Evolutionary conservation across 768 basidiomycete genomes (phyloP).

Genomic region (Mycena belliarum): DNA sequence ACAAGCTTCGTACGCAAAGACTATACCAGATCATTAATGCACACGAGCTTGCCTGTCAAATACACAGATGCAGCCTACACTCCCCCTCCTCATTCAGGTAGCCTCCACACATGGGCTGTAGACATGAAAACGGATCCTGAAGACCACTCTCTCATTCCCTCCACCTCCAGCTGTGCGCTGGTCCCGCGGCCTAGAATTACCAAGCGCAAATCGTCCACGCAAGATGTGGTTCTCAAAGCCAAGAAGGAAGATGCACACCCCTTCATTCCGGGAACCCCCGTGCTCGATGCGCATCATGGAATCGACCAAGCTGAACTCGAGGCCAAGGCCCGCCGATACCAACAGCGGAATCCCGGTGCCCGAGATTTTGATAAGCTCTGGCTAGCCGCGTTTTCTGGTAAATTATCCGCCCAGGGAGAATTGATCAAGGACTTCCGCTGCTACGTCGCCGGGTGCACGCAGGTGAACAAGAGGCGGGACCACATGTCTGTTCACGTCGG

Average conservation of each 20-base stretch:
- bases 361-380: slow-evolving; percentile 64
- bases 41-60: background rate
- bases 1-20: background rate
- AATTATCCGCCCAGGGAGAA: slow-evolving; percentile 58
- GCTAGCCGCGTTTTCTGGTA: slow-evolving; percentile 69
- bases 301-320: slow-evolving; percentile 55
- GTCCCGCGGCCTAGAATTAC: slow-evolving; percentile 14
- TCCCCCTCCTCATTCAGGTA: too few relatives aligned
- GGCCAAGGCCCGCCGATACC: slow-evolving; percentile 55
- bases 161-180: too few relatives aligned
- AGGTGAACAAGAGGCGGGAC: slow-evolving; percentile 71
- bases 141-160: too few relatives aligned
- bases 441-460: slow-evolving; percentile 65
- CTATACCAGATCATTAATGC: background rate
- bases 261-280: slow-evolving; percentile 48
- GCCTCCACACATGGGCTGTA: too few relatives aligned
- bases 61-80: background rate
- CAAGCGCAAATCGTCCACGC: slow-evolving; percentile 21
- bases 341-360: slow-evolving; percentile 48
- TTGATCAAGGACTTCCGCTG: slow-evolving; percentile 64
- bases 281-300: slow-evolving; percentile 66
- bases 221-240: background rate
- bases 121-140: too few relatives aligned
- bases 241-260: slow-evolving; percentile 19
- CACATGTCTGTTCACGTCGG: slow-evolving; percentile 77